Evolutionary conservation across 495 filamentous ascomycete species (phyloP).

Genomic region (Xanthoparmelia taractica): DNA sequence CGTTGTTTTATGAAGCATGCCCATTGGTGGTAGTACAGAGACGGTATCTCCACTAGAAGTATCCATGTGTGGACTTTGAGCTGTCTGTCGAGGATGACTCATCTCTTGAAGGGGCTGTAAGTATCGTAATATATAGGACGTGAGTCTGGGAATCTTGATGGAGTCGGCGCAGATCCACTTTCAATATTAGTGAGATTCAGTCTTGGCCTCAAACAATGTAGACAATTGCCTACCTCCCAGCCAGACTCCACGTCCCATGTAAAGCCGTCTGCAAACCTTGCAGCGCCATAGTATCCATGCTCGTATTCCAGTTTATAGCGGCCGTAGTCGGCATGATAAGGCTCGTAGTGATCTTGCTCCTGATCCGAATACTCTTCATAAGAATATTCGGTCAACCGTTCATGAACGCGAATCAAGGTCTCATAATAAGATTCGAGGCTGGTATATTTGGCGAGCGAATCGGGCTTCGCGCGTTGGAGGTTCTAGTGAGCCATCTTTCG

Average conservation of each 20-base stretch:
- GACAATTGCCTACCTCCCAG: slow-evolving; percentile 7
- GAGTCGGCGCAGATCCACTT: slow-evolving; percentile 7
- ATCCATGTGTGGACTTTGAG: no score
- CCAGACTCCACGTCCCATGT: no score
- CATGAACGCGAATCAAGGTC: no score
- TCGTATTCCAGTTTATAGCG: slow-evolving; percentile 12
- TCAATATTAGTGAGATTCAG: background rate
- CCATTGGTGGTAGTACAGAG: no score
- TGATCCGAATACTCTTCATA: background rate
- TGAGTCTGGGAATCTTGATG: background rate
- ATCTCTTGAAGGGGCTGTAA: background rate
- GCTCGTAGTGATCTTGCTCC: background rate
- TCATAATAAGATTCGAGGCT: no score
- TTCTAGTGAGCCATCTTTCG: no score
- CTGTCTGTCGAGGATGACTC: no score
- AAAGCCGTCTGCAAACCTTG: slow-evolving; percentile 13
- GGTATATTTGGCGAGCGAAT: no score
- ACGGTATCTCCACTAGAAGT: no score
- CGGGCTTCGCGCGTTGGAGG: no score
- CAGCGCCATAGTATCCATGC: slow-evolving; percentile 13
- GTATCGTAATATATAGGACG: background rate
- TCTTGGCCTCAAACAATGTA: background rate
- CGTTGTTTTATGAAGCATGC: no score
- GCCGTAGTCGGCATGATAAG: slow-evolving; percentile 9
- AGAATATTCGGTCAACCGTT: background rate